Evolutionary conservation across 306 rosid species (phyloP), one percentile per base, ranked within the genome.

Genomic region (Parietaria judaica): DNA sequence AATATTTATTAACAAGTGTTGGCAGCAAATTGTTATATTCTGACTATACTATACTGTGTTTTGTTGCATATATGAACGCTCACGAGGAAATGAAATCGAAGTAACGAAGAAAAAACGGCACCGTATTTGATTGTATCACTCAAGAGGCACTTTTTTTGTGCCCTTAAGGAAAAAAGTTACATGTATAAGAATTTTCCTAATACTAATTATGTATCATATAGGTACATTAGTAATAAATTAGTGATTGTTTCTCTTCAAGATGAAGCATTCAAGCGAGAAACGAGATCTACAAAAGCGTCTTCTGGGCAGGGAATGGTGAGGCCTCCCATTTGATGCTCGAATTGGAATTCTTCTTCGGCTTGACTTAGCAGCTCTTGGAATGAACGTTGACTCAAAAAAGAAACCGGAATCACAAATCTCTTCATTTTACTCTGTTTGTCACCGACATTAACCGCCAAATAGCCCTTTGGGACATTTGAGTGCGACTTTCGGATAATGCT

Each of bases 381-480:
- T 12, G 54, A 50, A 50, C 16, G 31, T 16, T 51, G 11, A 6
- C 16, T 51, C 56, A 51, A 5, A 4, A 5, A 6, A 5, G 16
- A 12, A 34, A 61, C 49, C 45, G 62, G 62, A 11, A 58, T 47
- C 6, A 59, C 50, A 11, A 39, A 59, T 34, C 51, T 14, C 35
- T 59, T 59, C 46, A n/a, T 59, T 4, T 59, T 13, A 8, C 36
- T 15, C 49, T 39, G 31, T 23, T 23, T 3, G 45, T 41, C 48
- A 5, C 63, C 63, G 16, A 39, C 48, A 14, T 59, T 39, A 9
- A 41, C 63, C 5, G 63, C 63, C n/a, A 41, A 59, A 44, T 17
- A 59, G 23, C 63, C 63, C 16, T 59, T 59, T 59, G 63, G 63
- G 35, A 59, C 14, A 70, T 38, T 41, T 41, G 45, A 41, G 9